phyloP scores from a whole-genome alignment of 495 filamentous ascomycete genomes.

The Recurvomyces mirabilis region DNA sequence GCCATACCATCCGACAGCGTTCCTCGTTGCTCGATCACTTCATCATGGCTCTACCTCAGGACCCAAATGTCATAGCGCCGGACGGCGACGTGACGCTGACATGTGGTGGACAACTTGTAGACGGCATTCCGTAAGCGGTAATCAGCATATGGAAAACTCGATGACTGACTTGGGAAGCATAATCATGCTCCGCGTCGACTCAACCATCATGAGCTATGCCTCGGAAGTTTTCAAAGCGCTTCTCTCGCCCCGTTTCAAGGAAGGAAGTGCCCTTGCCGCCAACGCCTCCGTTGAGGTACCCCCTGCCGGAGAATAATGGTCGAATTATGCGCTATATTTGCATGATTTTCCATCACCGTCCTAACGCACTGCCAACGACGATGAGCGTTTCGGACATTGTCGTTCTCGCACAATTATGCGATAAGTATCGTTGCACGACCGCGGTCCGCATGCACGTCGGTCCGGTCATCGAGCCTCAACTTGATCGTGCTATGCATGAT shows the following conservation, averaged over 20 bases:
- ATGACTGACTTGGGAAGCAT: not conserved
- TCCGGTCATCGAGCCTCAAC: not conserved
- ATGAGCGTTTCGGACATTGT: not conserved
- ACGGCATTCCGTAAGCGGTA: not conserved
- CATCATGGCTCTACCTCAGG: too few species aligned
- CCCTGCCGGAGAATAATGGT: not conserved
- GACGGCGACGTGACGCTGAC: constrained; percentile 1
- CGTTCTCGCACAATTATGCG: not conserved
- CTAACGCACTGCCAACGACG: not conserved
- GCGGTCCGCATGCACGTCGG: not conserved
- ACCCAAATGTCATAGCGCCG: too few species aligned
- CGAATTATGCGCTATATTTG: not conserved
- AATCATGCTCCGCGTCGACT: not conserved
- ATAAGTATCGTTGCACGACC: not conserved
- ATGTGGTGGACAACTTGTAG: not conserved
- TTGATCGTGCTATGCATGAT: not conserved
- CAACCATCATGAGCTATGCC: not conserved
- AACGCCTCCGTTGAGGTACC: not conserved
- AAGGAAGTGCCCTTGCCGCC: not conserved
- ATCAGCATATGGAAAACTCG: not conserved
- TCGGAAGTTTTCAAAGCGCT: not conserved
- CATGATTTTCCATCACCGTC: not conserved
- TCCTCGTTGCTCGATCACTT: too few species aligned
- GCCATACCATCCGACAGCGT: too few species aligned
- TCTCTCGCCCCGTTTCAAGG: not conserved